A percentile compares a stretch with the other conserved stretches of the same genome.
Conservation (phyloP, 192 early-diverging fungal genomes). For the Podila verticillata region DNA sequence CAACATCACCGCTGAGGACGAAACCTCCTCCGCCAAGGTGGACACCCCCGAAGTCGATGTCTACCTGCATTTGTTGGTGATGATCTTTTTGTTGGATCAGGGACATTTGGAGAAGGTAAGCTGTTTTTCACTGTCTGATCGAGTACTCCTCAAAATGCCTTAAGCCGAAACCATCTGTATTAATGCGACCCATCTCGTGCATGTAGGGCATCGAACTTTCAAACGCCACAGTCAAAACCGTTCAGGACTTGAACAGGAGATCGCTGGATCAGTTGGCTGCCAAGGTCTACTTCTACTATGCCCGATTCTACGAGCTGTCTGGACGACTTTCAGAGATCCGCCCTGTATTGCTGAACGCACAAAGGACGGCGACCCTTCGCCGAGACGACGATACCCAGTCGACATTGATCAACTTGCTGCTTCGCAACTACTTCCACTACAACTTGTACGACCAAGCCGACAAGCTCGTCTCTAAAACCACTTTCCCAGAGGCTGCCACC, state of each 20-base stretch:
- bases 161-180: no score
- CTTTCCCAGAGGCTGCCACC: conserved; percentile 88
- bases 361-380: conserved; percentile 91
- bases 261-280: conserved; percentile 92
- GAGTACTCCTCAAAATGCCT: no score
- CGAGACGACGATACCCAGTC: conserved; percentile 92
- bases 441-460: conserved; percentile 99
- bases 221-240: conserved; percentile 67
- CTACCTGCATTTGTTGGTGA: conserved; percentile 83
- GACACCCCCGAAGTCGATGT: conserved; percentile 82
- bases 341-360: conserved; percentile 79
- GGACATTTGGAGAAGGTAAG: conserved; percentile 73
- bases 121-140: no score
- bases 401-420: conserved; percentile 84
- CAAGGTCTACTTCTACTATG: conserved; percentile 93
- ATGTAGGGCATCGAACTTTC: conserved; percentile 79
- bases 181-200: no score
- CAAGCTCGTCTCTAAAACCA: conserved; percentile 92
- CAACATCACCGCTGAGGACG: conserved; percentile 56
- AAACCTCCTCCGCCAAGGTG: conserved; percentile 33
- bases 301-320: conserved; percentile 87
- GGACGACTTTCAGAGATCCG: conserved; percentile 78
- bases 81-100: conserved; percentile 86
- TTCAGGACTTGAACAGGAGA: conserved; percentile 82
- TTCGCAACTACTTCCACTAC: conserved; percentile 93